phyloP scores from a whole-genome alignment of 192 early-diverging fungal species.

The Umbelopsis sp. region DNA sequence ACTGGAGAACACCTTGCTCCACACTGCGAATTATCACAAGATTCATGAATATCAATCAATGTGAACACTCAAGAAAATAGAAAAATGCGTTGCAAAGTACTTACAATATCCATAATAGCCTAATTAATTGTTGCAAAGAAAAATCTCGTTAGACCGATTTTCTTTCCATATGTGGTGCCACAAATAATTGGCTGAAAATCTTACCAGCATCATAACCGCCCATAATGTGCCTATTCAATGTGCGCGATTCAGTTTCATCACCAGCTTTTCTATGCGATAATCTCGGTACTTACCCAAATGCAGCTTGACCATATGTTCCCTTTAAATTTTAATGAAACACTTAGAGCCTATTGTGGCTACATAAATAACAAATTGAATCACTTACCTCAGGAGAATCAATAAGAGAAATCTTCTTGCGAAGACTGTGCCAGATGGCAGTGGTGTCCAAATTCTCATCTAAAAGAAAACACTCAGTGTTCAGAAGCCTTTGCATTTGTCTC shows the following conservation, averaged over 20 bases:
- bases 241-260: slow-evolving; percentile 32
- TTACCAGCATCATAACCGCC: slow-evolving; percentile 70
- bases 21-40: slow-evolving; percentile 40
- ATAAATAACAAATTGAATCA: not conserved
- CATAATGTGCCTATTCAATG: slow-evolving; percentile 71
- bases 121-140: not conserved
- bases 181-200: not conserved
- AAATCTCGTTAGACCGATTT: not conserved
- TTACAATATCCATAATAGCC: slow-evolving; percentile 16
- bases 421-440: slow-evolving; percentile 47
- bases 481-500: not conserved
- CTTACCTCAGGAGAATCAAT: slow-evolving; percentile 42
- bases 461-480: not conserved
- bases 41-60: not conserved
- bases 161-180: not conserved
- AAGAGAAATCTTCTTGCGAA: slow-evolving; percentile 45
- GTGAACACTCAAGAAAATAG: not conserved
- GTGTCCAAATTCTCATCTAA: slow-evolving; percentile 49
- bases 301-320: slow-evolving; percentile 40
- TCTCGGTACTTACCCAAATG: slow-evolving; percentile 34
- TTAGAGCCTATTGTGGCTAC: not conserved
- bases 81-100: not conserved
- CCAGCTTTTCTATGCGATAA: not conserved
- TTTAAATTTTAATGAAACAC: not conserved
- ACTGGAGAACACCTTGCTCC: slow-evolving; percentile 77